phyloP scores from a whole-genome alignment of 495 filamentous ascomycete genomes.

The Aspergillus sparsus region DNA sequence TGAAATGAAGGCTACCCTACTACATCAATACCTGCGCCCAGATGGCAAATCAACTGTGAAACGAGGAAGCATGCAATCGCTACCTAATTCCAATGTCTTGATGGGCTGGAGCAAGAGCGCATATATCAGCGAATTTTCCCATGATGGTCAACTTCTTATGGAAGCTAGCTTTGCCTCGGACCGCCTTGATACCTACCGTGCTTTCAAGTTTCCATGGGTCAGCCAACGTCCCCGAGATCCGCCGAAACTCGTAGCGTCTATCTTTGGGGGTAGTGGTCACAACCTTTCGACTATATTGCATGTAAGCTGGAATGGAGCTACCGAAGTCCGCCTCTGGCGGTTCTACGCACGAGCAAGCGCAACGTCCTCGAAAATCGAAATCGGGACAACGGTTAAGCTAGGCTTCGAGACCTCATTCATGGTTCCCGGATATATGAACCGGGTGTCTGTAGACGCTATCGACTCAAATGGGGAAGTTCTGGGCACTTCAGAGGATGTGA shows the following conservation, averaged over 20 bases:
- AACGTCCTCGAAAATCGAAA: no score
- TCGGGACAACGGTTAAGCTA: no score
- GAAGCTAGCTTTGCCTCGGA: slow-evolving; percentile 20
- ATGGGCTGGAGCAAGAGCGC: slow-evolving; percentile 52
- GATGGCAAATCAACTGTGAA: slow-evolving; percentile 42
- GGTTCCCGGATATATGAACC: no score
- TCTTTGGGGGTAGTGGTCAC: not conserved
- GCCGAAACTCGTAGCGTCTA: not conserved
- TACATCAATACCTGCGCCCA: slow-evolving; percentile 31
- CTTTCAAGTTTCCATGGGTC: slow-evolving; percentile 25
- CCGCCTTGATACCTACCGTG: slow-evolving; percentile 24
- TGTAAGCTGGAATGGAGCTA: slow-evolving; percentile 22
- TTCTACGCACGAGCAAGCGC: not conserved
- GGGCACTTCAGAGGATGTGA: no score
- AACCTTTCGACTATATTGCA: slow-evolving; percentile 6
- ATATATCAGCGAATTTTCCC: slow-evolving; percentile 48
- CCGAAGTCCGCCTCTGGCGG: slow-evolving; percentile 9
- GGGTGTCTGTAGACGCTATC: no score
- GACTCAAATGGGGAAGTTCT: no score
- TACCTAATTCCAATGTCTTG: slow-evolving; percentile 48
- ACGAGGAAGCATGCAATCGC: slow-evolving; percentile 54
- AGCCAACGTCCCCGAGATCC: slow-evolving; percentile 9
- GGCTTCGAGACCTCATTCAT: no score
- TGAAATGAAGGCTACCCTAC: slow-evolving; percentile 37
- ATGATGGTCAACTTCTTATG: slow-evolving; percentile 45